Base-by-base conservation (phyloP, 202 grass and related monocot genomes). In the Sporobolus alterniflorus region DNA sequence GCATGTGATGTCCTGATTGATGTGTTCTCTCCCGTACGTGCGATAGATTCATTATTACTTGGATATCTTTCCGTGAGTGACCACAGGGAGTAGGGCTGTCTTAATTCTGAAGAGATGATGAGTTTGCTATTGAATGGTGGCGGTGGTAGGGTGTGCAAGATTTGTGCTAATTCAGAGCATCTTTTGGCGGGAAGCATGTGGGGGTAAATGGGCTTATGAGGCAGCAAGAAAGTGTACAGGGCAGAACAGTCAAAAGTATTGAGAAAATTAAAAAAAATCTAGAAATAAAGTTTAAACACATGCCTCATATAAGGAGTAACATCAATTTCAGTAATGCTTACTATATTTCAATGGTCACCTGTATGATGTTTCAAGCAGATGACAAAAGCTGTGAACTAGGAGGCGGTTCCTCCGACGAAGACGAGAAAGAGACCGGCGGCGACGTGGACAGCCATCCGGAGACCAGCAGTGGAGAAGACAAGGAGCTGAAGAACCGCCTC, bases 401-500 rank as follows among this genome's bases (percentile, higher is more conserved):
- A 65, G 90, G 72, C 1, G 84, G 89, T 54, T 93, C 91, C 31
- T 92, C 89, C 0, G 87, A 90, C 0, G 93, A 94, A 31, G 93
- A 95, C 24, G 87, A 92, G 32, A 82, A 86, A 52, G 84, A 90
- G 50, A 21, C 69, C 20, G 71, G 54, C 16, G 79, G 47, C 22
- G 71, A 84, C 26, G 28, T 42, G 57, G 75, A 66, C 34, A 60
- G 74, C 46, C 54, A 63, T 15, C 74, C 81, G 0, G 83, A 71
- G 71, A 74, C 84, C 25, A 66, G 47, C 39, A n/a, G n/a, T n/a
- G 81, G 47, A 12, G 90, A 91, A 44, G 90, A 93, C 52, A 93
- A 82, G 32, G 93, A 96, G 83, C 79, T 96, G 21, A 93, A 96
- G 85, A 87, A 81, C 71, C 88, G 78, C 51, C 88, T 96, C 49